A percentile compares a stretch with the other conserved stretches of the same genome.
phyloP scores from a whole-genome alignment of 768 basidiomycete genomes.

The Coprinellus aureogranulatus region DNA sequence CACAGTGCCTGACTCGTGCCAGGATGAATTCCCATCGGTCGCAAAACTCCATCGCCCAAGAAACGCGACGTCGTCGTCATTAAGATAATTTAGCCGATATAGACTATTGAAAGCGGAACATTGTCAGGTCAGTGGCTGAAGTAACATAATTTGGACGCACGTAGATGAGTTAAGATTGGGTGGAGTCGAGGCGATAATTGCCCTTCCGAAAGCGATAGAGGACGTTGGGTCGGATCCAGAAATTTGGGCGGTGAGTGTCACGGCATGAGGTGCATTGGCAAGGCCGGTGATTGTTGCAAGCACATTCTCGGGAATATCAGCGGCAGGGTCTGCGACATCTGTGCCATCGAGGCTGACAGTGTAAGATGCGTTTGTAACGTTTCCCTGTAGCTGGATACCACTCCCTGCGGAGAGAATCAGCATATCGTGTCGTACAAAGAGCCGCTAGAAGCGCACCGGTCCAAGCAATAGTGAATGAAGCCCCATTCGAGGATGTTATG shows the following conservation, averaged over 20 bases:
- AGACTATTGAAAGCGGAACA: slow-evolving; percentile 22
- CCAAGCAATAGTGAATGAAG: slow-evolving; percentile 57
- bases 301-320: slow-evolving; percentile 30
- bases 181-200: slow-evolving; percentile 43
- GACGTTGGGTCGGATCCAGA: slow-evolving; percentile 27
- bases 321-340: slow-evolving; percentile 19
- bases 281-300: slow-evolving; percentile 53
- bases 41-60: slow-evolving; percentile 53
- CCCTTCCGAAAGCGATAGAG: slow-evolving; percentile 57
- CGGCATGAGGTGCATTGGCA: slow-evolving; percentile 46
- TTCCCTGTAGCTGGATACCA: slow-evolving; percentile 59
- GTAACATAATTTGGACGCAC: background rate
- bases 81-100: slow-evolving; percentile 27
- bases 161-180: slow-evolving; percentile 16
- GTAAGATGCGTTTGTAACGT: slow-evolving; percentile 43
- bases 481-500: slow-evolving; percentile 58
- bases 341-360: slow-evolving; percentile 52
- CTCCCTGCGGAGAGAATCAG: slow-evolving; percentile 46
- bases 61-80: slow-evolving; percentile 49
- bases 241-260: slow-evolving; percentile 52
- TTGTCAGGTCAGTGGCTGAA: slow-evolving; percentile 25
- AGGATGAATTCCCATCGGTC: slow-evolving; percentile 14
- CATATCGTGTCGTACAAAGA: background rate
- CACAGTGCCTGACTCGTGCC: slow-evolving; percentile 30
- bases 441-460: slow-evolving; percentile 44